Evolutionary conservation across 208 protist species (phyloP), one percentile per base, ranked within the genome.

Genomic region (Vickermania spadyakhi): DNA sequence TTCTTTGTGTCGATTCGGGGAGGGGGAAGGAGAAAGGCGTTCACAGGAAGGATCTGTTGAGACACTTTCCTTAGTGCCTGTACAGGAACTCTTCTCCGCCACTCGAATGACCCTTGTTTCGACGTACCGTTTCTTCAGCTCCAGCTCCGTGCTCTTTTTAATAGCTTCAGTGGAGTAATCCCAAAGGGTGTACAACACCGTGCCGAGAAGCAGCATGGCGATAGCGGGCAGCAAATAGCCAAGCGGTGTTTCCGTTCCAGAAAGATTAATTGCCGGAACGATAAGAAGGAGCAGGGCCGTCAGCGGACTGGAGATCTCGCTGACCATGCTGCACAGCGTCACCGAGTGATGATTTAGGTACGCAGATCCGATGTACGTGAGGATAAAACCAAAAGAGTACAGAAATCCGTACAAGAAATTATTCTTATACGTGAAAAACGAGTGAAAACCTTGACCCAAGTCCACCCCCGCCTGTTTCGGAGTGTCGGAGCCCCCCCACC

Each of bases 301-400:
- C 23, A 91, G 56, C 0, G 86, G 86, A 2, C 75, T 81, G 14
- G 79, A 81, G 27, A 93, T 70, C 66, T 93, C 82, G 14, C 58
- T 79, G 50, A 93, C 76, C 49, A 91, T 89, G 54, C 80, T 86
- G 75, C 86, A 91, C 28, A 91, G 66, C 5, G 81, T 77, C 0
- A 86, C 81, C 62, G 82, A 90, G 70, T 90, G 84, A 49, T 93
- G 86, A 67, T 93, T 91, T n/a, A 93, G 71, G 60, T 93, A 91
- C 25, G 83, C 83, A 30, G 70, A 66, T 1, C 83, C 83, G 41
- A 90, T 49, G 70, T 90, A 91, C 5, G 76, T 86, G 63, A 88
- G 78, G 31, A 89, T 64, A 58, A 91, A 90, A 31, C 86, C 82
- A 11, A 75, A 51, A 0, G 79, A 85, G 70, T 93, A 93, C 28